phyloP scores from a whole-genome alignment of 1,284 basidiomycete species.

The Malassezia dermatis region DNA sequence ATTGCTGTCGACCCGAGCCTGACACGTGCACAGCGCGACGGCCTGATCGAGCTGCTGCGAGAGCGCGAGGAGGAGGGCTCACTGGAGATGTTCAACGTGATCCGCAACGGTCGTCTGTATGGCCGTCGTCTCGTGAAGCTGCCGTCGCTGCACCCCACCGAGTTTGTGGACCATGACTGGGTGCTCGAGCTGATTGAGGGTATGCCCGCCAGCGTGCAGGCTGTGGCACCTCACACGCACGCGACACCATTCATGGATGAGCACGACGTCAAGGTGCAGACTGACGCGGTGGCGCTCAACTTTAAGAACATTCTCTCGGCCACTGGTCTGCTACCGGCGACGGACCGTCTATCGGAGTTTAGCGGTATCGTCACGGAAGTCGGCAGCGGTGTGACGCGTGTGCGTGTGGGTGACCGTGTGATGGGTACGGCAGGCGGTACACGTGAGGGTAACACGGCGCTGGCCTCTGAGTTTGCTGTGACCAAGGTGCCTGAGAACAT shows the following conservation, averaged over 20 bases:
- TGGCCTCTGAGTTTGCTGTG: constrained; percentile 54
- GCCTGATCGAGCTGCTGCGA: constrained; percentile 1
- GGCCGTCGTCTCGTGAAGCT: constrained; percentile 18
- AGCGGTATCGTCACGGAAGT: constrained; percentile 65
- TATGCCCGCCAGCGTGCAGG: constrained; percentile 10
- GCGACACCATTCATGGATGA: not conserved
- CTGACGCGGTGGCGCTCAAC: constrained; percentile 19
- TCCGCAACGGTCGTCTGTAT: constrained; percentile 10
- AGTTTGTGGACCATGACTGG: constrained; percentile 27
- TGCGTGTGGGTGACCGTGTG: constrained; percentile 58
- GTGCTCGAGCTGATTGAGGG: constrained; percentile 30
- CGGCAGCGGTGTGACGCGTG: constrained; percentile 45
- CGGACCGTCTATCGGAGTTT: constrained; percentile 53
- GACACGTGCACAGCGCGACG: constrained; percentile 13
- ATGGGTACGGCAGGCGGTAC: constrained; percentile 49
- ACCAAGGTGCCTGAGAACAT: constrained; percentile 55
- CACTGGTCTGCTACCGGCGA: constrained; percentile 16
- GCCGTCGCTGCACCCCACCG: constrained; percentile 37
- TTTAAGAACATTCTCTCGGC: constrained; percentile 21
- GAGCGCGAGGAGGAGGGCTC: constrained; percentile 4
- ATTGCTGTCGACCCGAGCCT: constrained; percentile 10
- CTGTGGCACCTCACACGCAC: constrained; percentile 15
- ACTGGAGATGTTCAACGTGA: constrained; percentile 13
- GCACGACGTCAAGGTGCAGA: constrained; percentile 16
- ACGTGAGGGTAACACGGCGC: constrained; percentile 15